Conservation (phyloP, 1,284 basidiomycete species). For the Athelia sp. region DNA sequence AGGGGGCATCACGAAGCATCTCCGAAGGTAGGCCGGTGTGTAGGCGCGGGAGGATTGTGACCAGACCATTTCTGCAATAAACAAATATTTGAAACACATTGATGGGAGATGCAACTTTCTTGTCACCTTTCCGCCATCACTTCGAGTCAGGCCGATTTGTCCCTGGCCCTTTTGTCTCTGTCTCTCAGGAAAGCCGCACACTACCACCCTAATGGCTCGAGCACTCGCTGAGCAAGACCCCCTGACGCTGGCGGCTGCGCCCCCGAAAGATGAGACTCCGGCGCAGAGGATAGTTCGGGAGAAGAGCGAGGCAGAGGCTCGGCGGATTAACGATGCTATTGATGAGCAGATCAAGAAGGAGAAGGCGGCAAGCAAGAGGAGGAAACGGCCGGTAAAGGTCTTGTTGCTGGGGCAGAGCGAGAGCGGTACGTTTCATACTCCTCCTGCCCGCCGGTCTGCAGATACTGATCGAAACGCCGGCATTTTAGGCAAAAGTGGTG, state of each 20-base stretch:
- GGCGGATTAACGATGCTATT: constrained; percentile 56
- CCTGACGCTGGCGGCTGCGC: constrained; percentile 46
- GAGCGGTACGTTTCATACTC: constrained; percentile 39
- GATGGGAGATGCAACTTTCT: neutral
- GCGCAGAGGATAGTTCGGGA: constrained; percentile 48
- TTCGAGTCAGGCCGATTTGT: neutral
- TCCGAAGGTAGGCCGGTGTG: no score
- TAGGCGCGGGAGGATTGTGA: no score
- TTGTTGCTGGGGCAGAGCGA: constrained; percentile 69
- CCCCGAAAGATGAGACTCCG: constrained; percentile 53
- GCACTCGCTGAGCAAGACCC: constrained; percentile 46
- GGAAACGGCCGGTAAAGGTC: constrained; percentile 52
- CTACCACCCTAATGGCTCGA: neutral
- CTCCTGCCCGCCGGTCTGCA: neutral
- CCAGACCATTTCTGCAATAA: no score
- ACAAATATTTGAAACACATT: neutral
- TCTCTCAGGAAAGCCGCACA: neutral
- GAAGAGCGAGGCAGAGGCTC: constrained; percentile 53
- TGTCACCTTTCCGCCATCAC: neutral
- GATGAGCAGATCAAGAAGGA: constrained; percentile 62
- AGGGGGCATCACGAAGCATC: no score
- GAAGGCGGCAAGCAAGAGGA: constrained; percentile 46
- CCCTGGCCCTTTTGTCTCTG: neutral
- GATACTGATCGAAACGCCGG: neutral
- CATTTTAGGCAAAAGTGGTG: no score